phyloP scores from a whole-genome alignment of 2,329 filamentous ascomycete species.

The Bipolaris bicolor region DNA sequence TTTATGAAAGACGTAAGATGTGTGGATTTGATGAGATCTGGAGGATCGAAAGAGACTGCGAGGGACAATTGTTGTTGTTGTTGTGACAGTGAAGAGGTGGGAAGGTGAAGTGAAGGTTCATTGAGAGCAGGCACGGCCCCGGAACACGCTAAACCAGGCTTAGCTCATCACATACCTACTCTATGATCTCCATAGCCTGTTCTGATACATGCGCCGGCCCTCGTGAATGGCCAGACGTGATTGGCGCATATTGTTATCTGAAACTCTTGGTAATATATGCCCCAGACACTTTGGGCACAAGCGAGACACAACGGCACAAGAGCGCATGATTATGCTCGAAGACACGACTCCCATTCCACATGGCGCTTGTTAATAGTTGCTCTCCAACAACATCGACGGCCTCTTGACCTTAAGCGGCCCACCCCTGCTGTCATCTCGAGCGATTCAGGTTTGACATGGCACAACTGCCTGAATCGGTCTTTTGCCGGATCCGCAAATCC shows the following conservation, averaged over 20 bases:
- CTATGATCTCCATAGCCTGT: slow-evolving; percentile 12
- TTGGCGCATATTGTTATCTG: slow-evolving; percentile 20
- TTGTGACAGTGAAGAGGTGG: slow-evolving; percentile 8
- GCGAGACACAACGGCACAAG: slow-evolving; percentile 9
- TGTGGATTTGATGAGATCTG: neutral
- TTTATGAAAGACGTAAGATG: neutral
- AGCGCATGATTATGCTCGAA: slow-evolving; percentile 4
- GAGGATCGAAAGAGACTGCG: neutral
- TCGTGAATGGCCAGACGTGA: slow-evolving; percentile 5
- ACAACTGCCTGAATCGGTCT: neutral
- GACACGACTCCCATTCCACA: neutral
- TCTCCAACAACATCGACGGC: neutral
- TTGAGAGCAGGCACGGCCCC: slow-evolving; percentile 18
- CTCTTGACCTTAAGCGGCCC: neutral
- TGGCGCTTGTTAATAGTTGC: neutral
- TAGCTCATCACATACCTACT: slow-evolving; percentile 11
- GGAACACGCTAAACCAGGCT: slow-evolving; percentile 13
- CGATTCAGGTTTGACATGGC: neutral
- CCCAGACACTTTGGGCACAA: slow-evolving; percentile 6
- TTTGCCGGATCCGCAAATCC: neutral
- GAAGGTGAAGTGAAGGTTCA: slow-evolving; percentile 23
- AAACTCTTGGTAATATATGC: slow-evolving; percentile 18
- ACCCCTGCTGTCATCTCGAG: neutral
- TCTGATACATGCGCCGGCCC: slow-evolving; percentile 12
- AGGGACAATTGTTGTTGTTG: slow-evolving; percentile 1